Conservation (phyloP, 108 stramenopile genomes). For the Cyclotella choctawhatcheeana region DNA sequence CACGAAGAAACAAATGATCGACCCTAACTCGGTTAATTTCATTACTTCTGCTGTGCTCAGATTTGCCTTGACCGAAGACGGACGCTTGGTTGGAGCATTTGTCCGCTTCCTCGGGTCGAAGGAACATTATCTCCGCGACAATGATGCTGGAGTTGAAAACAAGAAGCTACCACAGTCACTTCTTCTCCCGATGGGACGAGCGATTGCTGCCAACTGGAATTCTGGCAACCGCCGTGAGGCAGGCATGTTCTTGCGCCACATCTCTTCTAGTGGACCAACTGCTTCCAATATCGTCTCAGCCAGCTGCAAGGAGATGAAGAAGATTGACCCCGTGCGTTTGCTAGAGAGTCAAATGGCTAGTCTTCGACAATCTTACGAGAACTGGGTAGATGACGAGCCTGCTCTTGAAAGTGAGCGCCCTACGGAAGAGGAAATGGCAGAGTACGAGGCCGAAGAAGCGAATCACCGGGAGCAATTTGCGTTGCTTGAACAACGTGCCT, state of each 20-base stretch:
- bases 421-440: conserved; percentile 76
- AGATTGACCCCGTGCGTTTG: conserved; percentile 79
- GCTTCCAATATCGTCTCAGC: conserved; percentile 55
- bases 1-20: too few relatives aligned
- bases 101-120: conserved; percentile 67
- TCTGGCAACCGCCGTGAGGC: conserved; percentile 82
- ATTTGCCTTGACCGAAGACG: conserved; percentile 67
- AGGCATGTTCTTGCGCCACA: conserved; percentile 69
- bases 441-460: conserved; percentile 62
- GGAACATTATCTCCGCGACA: conserved; percentile 48
- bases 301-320: conserved; percentile 59
- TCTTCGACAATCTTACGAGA: conserved; percentile 71
- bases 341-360: conserved; percentile 90
- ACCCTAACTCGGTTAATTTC: too few relatives aligned
- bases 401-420: conserved; percentile 64
- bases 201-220: conserved; percentile 70
- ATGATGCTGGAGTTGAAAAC: conserved; percentile 28
- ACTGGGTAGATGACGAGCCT: conserved; percentile 78
- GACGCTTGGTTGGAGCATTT: conserved; percentile 65
- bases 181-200: conserved; percentile 72
- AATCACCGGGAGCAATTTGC: conserved; percentile 56
- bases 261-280: conserved; percentile 57
- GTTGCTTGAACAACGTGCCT: conserved; percentile 65
- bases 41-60: neutral
- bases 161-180: conserved; percentile 36